phyloP scores from a whole-genome alignment of 306 rosid species.

The Macrotyloma uniflorum region DNA sequence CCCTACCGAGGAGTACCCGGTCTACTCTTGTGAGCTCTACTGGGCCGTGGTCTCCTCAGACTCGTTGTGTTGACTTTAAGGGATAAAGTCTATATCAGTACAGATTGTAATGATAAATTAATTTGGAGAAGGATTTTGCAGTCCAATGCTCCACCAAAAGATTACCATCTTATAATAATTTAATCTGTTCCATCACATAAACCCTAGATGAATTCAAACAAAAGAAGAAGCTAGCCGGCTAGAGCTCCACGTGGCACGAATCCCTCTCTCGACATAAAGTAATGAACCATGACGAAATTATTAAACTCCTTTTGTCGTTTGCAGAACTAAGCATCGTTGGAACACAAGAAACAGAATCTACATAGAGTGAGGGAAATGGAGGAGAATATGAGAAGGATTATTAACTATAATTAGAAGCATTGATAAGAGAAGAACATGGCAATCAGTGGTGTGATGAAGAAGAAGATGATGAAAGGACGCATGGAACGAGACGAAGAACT shows the following conservation, averaged over 20 bases:
- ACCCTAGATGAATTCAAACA: neutral
- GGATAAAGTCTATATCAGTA: too few species aligned
- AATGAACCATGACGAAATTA: neutral
- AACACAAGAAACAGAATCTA: constrained; percentile 39
- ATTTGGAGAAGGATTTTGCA: too few species aligned
- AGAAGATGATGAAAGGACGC: constrained; percentile 16
- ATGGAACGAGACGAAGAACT: constrained; percentile 55
- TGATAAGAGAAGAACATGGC: neutral
- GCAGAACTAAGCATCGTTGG: neutral
- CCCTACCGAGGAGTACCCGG: too few species aligned
- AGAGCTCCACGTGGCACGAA: constrained; percentile 39
- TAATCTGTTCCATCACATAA: neutral
- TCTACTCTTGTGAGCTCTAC: too few species aligned
- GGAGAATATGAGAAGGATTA: neutral
- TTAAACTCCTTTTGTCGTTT: constrained; percentile 30
- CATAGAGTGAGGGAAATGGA: neutral
- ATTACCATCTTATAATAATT: neutral
- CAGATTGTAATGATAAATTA: too few species aligned
- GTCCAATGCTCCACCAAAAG: too few species aligned
- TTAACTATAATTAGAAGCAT: neutral
- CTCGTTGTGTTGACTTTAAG: too few species aligned
- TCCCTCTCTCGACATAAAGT: neutral
- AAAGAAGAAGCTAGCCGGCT: constrained; percentile 37
- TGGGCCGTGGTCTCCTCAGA: too few species aligned
- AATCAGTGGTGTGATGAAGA: neutral